phyloP scores from a whole-genome alignment of 768 basidiomycete species.

The Termitomyces eurrhizus region DNA sequence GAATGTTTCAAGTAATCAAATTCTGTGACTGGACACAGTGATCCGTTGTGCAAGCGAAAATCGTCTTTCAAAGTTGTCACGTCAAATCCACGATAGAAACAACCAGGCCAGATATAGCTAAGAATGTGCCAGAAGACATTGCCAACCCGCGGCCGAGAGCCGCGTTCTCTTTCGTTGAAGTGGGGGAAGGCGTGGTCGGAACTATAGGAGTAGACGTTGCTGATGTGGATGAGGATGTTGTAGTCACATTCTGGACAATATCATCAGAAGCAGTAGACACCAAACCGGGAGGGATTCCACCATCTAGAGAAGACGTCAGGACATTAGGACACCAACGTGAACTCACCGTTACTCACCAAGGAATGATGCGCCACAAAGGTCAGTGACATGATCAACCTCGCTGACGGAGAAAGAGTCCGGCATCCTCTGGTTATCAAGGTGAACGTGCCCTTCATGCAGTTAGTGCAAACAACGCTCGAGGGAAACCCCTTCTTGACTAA shows the following conservation, averaged over 20 bases:
- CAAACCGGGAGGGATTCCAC: conserved; percentile 20
- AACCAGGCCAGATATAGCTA: conserved; percentile 9
- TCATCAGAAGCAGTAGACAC: conserved; percentile 7
- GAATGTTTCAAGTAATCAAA: not conserved
- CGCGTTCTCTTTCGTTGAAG: conserved; percentile 8
- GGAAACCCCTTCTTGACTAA: conserved; percentile 23
- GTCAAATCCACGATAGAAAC: conserved; percentile 4
- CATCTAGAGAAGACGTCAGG: conserved; percentile 9
- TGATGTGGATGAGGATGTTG: conserved; percentile 3
- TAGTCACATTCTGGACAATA: not conserved
- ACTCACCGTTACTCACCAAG: conserved; percentile 27
- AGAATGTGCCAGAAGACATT: conserved; percentile 7
- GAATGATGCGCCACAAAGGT: conserved; percentile 40
- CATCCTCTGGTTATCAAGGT: conserved; percentile 27
- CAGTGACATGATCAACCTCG: conserved; percentile 19
- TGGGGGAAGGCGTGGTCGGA: conserved; percentile 5
- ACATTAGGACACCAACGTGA: not conserved
- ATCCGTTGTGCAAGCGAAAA: conserved; percentile 5
- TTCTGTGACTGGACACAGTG: conserved; percentile 1
- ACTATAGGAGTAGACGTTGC: conserved; percentile 3
- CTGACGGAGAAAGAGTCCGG: conserved; percentile 26
- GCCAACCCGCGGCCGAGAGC: conserved; percentile 7
- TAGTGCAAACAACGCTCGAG: conserved; percentile 37
- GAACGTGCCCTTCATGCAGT: conserved; percentile 44
- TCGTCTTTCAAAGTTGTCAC: not conserved